Percentiles rank a stretch among this genome's conserved stretches.
phyloP scores from a whole-genome alignment of 1,284 basidiomycete species.

The Malassezia sp. region DNA sequence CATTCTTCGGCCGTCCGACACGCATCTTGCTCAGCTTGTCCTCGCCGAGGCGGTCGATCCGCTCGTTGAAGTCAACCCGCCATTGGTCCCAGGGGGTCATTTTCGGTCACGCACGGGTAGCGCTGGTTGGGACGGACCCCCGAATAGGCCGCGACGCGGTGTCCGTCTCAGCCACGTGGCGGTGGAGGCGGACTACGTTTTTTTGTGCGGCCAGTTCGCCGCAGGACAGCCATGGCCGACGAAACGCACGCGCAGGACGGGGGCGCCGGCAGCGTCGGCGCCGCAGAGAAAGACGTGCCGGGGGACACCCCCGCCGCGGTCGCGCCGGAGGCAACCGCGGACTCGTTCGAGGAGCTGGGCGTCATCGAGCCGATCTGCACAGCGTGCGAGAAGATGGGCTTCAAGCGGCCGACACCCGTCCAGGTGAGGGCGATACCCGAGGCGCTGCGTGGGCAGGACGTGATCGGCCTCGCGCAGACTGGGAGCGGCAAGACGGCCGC shows the following conservation, averaged over 20 bases:
- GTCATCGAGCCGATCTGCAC: constrained; percentile 79
- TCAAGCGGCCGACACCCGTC: constrained; percentile 80
- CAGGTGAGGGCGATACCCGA: constrained; percentile 79
- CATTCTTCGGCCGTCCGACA: background rate
- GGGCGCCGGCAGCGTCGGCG: too few relatives aligned
- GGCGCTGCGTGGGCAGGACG: constrained; percentile 80
- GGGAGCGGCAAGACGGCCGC: constrained; percentile 97
- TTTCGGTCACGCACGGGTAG: too few relatives aligned
- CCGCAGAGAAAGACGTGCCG: too few relatives aligned
- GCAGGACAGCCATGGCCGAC: too few relatives aligned
- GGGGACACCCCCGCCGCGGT: too few relatives aligned
- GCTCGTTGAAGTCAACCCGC: constrained; percentile 12
- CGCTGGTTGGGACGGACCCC: background rate
- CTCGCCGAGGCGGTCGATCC: constrained; percentile 12
- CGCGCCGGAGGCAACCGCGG: too few relatives aligned
- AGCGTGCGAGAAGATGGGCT: constrained; percentile 70
- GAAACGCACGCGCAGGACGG: too few relatives aligned
- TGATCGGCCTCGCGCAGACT: constrained; percentile 94
- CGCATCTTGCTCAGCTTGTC: constrained; percentile 6
- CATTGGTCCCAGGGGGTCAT: constrained; percentile 11
- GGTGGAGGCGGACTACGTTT: background rate
- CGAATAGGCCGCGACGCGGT: background rate
- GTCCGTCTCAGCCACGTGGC: background rate
- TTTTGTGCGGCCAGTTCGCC: too few relatives aligned
- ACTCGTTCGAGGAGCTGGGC: constrained; percentile 61